Base-by-base conservation (phyloP, 257 asterid genomes). In the Scutellaria baicalensis region DNA sequence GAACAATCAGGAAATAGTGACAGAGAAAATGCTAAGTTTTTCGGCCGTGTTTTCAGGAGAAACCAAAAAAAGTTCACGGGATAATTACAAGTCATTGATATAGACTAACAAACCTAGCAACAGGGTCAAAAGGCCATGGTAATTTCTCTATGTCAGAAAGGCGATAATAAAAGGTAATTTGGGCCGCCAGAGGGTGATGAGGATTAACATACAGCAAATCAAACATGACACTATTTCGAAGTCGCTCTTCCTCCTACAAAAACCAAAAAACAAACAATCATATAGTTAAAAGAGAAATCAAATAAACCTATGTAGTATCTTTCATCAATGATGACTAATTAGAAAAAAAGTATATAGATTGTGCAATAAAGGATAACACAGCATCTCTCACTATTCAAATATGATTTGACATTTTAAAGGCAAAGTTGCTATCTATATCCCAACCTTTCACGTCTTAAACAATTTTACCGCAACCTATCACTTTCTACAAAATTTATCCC, bases 191-290 rank as follows among this genome's bases (percentile, higher is more conserved):
- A 55, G 88, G 64, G 85, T 93, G 95, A 50, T 33, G 61, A 21
- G 86, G 87, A 79, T 87, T 91, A 68, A 89, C 85, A 81, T 91
- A 93, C 47, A 93, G 84, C 83, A 93, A 75, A 84, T 93, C 96
- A 66, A 57, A 81, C 96, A 89, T 84, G 74, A 85, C 84, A 81
- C 91, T 84, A 59, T 93, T 93, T 64, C 97, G 89, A 51, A 75
- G 79, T 77, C 57, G 80, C 82, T 93, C 99, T 68, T 89, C 96
- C 76, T 73, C 91, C 99, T 91, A 80, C 79, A 83, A 75, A 64
- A 72, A 56, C 23, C 6, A 47, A 42, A 79, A 68, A 55, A 74
- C 38, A 65, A 35, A 21, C 38, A 27, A 42, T 35, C 44, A 43
- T 16, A 20, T 4, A 18, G 23, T 51, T 5, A 4, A 61, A 60